These are phyloP conservation scores for Periconia digitata DNA, from an alignment of 2,329 filamentous ascomycete genomes.

Conservation along the genomic window DNA sequence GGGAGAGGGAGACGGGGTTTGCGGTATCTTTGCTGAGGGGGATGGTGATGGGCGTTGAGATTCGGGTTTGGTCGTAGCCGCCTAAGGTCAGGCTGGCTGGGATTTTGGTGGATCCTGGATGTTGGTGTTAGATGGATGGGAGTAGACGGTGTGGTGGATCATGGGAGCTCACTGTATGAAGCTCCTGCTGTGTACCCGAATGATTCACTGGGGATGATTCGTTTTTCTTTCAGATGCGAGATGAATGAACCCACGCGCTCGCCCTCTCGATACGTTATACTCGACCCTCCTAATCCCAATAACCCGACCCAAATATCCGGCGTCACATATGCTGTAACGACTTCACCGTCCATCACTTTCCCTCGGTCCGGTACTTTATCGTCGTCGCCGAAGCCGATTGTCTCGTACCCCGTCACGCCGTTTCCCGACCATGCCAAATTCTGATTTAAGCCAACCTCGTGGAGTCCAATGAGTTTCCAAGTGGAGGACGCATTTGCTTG, in stretches of 20 bases:
- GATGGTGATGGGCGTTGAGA: neutral
- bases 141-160: no score
- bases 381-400: constrained; percentile 24
- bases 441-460: constrained; percentile 56
- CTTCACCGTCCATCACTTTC: no score
- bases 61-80: neutral
- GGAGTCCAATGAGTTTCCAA: constrained; percentile 61
- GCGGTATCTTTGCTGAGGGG: neutral
- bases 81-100: neutral
- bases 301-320: constrained; percentile 13
- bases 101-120: no score
- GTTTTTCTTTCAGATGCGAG: neutral
- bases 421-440: constrained; percentile 60
- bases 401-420: constrained; percentile 62
- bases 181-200: neutral
- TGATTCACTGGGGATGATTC: neutral
- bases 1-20: constrained; percentile 13
- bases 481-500: constrained; percentile 21
- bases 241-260: neutral
- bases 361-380: no score
- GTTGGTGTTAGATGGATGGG: no score
- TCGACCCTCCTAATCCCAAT: neutral
- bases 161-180: constrained; percentile 10
- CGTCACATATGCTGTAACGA: constrained; percentile 37
- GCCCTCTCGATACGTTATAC: neutral